Percentiles rank a stretch among this genome's conserved stretches.
Conservation (phyloP, 2,329 filamentous ascomycete genomes). For the Torrubiella hemipterigena region DNA sequence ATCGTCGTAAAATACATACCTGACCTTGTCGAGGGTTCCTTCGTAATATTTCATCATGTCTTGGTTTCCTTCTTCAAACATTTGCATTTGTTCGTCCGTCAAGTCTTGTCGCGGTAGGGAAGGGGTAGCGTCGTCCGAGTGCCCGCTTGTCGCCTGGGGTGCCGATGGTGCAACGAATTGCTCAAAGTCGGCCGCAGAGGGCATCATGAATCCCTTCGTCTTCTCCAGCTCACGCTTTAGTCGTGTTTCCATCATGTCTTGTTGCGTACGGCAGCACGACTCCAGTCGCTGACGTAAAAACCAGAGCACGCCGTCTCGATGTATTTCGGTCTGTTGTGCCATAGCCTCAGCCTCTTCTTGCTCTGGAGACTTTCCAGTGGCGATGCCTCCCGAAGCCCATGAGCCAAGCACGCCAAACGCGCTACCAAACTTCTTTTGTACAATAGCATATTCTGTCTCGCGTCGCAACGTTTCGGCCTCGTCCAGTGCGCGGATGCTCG, state of each 20-base stretch:
- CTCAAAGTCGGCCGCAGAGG: slow-evolving; percentile 19
- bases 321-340: slow-evolving; percentile 52
- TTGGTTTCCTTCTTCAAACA: slow-evolving; percentile 89
- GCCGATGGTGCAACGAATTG: slow-evolving; percentile 11
- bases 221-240: slow-evolving; percentile 78
- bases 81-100: slow-evolving; percentile 74
- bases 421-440: slow-evolving; percentile 56
- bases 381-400: slow-evolving; percentile 52
- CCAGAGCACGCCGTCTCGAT: slow-evolving; percentile 76
- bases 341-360: slow-evolving; percentile 62
- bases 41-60: slow-evolving; percentile 90
- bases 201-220: slow-evolving; percentile 62
- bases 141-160: slow-evolving; percentile 7
- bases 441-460: slow-evolving; percentile 58
- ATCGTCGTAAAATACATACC: too few species aligned
- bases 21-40: slow-evolving; percentile 86
- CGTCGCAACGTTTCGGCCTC: slow-evolving; percentile 74
- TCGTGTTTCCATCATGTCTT: slow-evolving; percentile 85
- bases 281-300: slow-evolving; percentile 67
- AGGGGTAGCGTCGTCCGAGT: slow-evolving; percentile 21
- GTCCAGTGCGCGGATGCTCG: slow-evolving; percentile 65
- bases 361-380: slow-evolving; percentile 43
- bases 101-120: too few species aligned
- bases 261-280: slow-evolving; percentile 65
- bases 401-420: slow-evolving; percentile 51